Percentiles rank a stretch among this genome's conserved stretches.
Evolutionary conservation across 495 filamentous ascomycete species (phyloP).

Genomic region (Physcia stellaris): DNA sequence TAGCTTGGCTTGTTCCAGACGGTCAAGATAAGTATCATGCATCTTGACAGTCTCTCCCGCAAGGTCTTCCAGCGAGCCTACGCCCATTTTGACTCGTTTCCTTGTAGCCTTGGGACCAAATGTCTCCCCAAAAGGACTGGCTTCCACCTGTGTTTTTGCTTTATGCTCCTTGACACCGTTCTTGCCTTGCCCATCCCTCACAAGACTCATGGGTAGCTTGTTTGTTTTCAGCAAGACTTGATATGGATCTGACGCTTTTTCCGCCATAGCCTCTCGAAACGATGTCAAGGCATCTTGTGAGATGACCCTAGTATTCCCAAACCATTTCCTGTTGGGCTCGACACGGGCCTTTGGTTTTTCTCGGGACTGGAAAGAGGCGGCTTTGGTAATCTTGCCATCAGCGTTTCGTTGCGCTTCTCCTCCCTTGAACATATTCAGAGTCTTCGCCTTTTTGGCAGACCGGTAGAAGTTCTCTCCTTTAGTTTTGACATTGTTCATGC

Average conservation of each 20-base stretch:
- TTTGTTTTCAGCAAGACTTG: constrained; percentile 85
- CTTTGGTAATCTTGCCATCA: constrained; percentile 60
- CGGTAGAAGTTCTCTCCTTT: constrained; percentile 97
- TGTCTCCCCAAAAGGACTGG: constrained; percentile 69
- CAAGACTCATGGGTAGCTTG: constrained; percentile 78
- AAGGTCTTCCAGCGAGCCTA: constrained; percentile 66
- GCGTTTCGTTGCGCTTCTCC: constrained; percentile 65
- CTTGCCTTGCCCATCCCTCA: constrained; percentile 48
- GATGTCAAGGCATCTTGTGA: constrained; percentile 53
- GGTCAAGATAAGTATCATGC: constrained; percentile 67
- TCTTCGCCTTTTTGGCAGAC: constrained; percentile 76
- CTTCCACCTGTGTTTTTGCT: constrained; percentile 88
- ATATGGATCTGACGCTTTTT: constrained; percentile 81
- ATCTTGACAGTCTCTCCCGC: constrained; percentile 63
- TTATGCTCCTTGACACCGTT: constrained; percentile 84
- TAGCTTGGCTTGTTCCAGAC: constrained; percentile 55
- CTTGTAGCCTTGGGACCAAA: constrained; percentile 90
- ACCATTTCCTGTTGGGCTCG: constrained; percentile 89
- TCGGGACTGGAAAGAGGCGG: constrained; percentile 70
- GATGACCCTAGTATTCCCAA: constrained; percentile 59
- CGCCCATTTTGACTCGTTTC: constrained; percentile 79
- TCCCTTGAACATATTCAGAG: constrained; percentile 76
- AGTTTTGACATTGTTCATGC: constrained; percentile 76
- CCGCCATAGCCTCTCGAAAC: constrained; percentile 87
- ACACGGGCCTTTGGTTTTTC: constrained; percentile 73